Base-by-base conservation (phyloP, 495 filamentous ascomycete genomes). In the Chaetomium cochliodes region DNA sequence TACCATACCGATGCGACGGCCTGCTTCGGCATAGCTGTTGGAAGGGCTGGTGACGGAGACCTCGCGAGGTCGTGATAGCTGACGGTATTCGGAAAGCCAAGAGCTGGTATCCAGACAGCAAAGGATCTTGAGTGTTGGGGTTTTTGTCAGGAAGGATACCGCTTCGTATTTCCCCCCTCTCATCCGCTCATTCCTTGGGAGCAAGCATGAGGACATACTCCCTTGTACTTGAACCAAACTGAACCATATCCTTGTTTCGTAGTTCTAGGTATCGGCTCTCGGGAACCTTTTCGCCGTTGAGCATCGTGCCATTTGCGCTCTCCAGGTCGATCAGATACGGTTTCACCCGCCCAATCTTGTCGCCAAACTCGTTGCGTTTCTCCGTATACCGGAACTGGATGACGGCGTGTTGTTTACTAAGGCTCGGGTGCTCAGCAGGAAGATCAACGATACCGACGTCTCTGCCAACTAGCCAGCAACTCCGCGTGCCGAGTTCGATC, bases 241-340 rank as follows among this genome's bases (percentile, higher is more conserved):
- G 84, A 51, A 98, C 73, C 72, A 98, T 84, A 74, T 98, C 94
- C 74, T 92, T 92, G 72, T 93, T 89, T 73, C 85, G 84, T 59
- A 97, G 74, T 75, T 98, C 96, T 47, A 97, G 76, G 75, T 91
- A 98, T 58, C 92, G 82, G 72, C 88, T 88, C 12, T 79, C 82
- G 2, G 90, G 89, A 5, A 94, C 77, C 70, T 75, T 77, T 51
- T 93, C 87, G 60, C 85, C 87, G 71, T 96, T 96, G 52, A 98
- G 81, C 53, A 74, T 82, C 11, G 93, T 97, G 51, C 94, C 93
- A 78, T 98, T 98, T 25, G 91, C 90, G 65, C 91, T 96, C 70
- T 97, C 93, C 50, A 98, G 75, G 78, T 98, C 94, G 70, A 98
- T 90, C 3, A 98, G 70, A 77, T 98, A 98, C 12, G 91, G 92